Base-by-base conservation (phyloP, 164 flowering plant species). In the Santalum album region DNA sequence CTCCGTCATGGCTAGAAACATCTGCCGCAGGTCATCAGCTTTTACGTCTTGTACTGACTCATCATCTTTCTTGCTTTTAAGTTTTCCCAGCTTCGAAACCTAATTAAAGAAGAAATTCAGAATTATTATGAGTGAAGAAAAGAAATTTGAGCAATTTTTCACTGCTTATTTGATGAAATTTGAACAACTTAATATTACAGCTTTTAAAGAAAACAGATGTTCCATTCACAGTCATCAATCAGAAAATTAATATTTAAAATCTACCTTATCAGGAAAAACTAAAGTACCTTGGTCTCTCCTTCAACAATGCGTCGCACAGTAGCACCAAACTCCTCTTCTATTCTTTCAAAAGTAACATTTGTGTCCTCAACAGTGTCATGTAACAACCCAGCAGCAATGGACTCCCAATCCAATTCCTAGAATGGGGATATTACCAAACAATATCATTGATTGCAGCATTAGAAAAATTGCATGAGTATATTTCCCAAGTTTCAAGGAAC, bases 281-380 rank as follows among this genome's bases (percentile, higher is more conserved):
- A 56, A 32, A 34, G 46, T 40, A 85, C 99, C 96, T 94, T 94
- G 16, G 99, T 94, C 72, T 94, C 99, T 66, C 99, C 99, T 73
- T 89, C 99, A 17, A 94, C 99, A 74, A 94, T 94, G 67, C 49
- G 96, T 34, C 99, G 92, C 20, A 94, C 99, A 40, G 82, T 77
- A 48, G 77, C 64, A 51, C 99, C 97, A 72, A 94, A 94, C 49
- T 94, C 95, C 56, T 79, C 70, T 66, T 87, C 99, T 68, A 94
- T 85, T 67, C 85, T 81, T 69, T 85, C 97, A 72, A 94, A 94
- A 21, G 99, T 85, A 48, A 94, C 72, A 75, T 78, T 72, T 46
- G 99, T 89, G 70, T 94, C 99, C 65, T 94, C 99, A 39, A 94
- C 99, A n/a, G 99, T 94, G 65, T 94, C 99, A 75, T 94, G 99